Base-by-base conservation (phyloP, 192 early-diverging fungal species). In the Mortierella claussenii region DNA sequence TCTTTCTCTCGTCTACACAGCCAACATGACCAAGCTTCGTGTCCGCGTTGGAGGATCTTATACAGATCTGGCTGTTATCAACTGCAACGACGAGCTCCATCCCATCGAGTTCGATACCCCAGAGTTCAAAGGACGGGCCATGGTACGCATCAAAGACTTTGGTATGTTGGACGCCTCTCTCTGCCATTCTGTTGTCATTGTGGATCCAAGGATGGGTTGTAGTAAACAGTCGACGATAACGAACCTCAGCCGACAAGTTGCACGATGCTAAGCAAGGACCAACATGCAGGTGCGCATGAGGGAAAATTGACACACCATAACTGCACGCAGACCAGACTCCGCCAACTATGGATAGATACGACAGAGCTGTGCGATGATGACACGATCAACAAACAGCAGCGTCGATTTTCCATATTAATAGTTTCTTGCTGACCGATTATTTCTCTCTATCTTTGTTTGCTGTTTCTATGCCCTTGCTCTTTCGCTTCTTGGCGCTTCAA, bases 121-220 rank as follows among this genome's bases (percentile, higher is more conserved):
- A 30, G 63, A 70, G 37, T 79, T 79, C 64, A 70, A 69, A 42
- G 78, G 78, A 42, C 59, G 78, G 28, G 56, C 64, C 20, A 31
- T 79, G 15, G 34, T 79, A 56, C 67, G 78, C 15, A 79, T 79
- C 50, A 79, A 65, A 48, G 66, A 79, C 62, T 79, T 79, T 69
- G 66, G 78, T 79, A 54, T 55, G 67, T n/a, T n/a, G n/a, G n/a
- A n/a, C n/a, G n/a, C n/a, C n/a, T n/a, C n/a, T n/a, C n/a, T n/a
- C n/a, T n/a, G n/a, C n/a, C n/a, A n/a, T n/a, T n/a, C n/a, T n/a
- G n/a, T n/a, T n/a, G n/a, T n/a, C n/a, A n/a, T n/a, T n/a, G n/a
- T n/a, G n/a, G n/a, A n/a, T n/a, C n/a, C n/a, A n/a, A n/a, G n/a
- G n/a, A n/a, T n/a, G n/a, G n/a, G n/a, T n/a, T n/a, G n/a, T n/a